Conservation (phyloP, 106 monocot species). For the Posidonia australis region DNA sequence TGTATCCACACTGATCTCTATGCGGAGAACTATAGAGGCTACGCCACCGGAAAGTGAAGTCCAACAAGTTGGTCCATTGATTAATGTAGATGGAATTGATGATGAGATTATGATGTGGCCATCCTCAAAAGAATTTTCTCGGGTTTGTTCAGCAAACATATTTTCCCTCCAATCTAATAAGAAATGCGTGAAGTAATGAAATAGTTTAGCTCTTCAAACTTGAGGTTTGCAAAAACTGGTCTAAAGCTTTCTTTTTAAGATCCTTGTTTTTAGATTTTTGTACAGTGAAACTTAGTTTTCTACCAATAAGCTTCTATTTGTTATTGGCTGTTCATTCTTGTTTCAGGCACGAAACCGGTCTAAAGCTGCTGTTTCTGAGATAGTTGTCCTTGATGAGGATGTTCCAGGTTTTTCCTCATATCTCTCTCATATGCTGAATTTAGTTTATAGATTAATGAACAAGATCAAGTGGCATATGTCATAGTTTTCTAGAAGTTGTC, state of each 20-base stretch:
- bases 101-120: neutral
- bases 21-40: neutral
- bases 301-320: neutral
- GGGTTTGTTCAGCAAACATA: neutral
- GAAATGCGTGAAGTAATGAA: too few species aligned
- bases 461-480: too few species aligned
- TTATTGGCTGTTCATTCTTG: neutral
- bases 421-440: neutral
- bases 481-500: too few species aligned
- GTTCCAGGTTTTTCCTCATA: neutral
- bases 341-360: slow-evolving; percentile 1
- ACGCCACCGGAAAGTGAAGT: too few species aligned
- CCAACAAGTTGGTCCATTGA: neutral
- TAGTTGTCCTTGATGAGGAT: neutral
- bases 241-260: too few species aligned
- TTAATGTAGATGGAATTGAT: slow-evolving; percentile 1
- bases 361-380: neutral
- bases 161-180: too few species aligned
- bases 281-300: neutral
- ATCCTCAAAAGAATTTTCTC: neutral
- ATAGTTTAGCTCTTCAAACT: too few species aligned
- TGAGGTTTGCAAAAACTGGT: too few species aligned
- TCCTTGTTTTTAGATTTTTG: too few species aligned
- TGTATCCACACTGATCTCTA: neutral
- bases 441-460: too few species aligned